These are phyloP conservation scores for Dendrocalamus latiflorus DNA, from an alignment of 202 grass and related monocot species.

Conservation along the genomic window DNA sequence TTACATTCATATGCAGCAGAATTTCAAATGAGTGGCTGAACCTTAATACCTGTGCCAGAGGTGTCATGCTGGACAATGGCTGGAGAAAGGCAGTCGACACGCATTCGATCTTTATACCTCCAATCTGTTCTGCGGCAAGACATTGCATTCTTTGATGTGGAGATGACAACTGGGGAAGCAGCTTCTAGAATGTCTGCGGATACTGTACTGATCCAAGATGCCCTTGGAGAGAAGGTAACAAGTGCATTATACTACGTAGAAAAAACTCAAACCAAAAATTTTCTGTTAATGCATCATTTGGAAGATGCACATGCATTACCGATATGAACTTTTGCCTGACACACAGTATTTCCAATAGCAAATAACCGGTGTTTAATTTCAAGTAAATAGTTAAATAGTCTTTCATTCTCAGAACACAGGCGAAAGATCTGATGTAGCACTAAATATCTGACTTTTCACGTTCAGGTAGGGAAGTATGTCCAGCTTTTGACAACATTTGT, in stretches of 20 bases:
- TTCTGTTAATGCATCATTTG: slow-evolving; percentile 32
- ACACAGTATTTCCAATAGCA: not conserved
- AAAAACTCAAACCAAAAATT: not conserved
- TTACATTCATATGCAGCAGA: not conserved
- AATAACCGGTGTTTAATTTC: not conserved
- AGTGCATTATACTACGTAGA: not conserved
- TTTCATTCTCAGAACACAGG: not conserved
- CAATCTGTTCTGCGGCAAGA: slow-evolving; percentile 72
- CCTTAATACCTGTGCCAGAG: slow-evolving; percentile 47
- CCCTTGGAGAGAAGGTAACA: slow-evolving; percentile 87
- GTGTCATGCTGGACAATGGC: slow-evolving; percentile 81
- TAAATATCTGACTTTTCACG: not conserved
- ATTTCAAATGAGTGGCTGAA: slow-evolving; percentile 19
- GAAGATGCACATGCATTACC: not conserved
- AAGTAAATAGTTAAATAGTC: not conserved
- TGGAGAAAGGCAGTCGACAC: slow-evolving; percentile 74
- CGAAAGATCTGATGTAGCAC: not conserved
- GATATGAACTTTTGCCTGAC: slow-evolving; percentile 21
- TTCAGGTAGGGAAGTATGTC: slow-evolving; percentile 71
- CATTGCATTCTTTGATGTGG: slow-evolving; percentile 81
- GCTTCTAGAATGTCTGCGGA: slow-evolving; percentile 64
- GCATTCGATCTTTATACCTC: slow-evolving; percentile 63
- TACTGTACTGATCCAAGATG: slow-evolving; percentile 80
- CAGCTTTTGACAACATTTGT: slow-evolving; percentile 57
- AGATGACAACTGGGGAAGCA: slow-evolving; percentile 84